Evolutionary conservation across 2,329 filamentous ascomycete genomes (phyloP), one percentile per base, ranked within the genome.

Genomic region (Periglandula ipomoeae): DNA sequence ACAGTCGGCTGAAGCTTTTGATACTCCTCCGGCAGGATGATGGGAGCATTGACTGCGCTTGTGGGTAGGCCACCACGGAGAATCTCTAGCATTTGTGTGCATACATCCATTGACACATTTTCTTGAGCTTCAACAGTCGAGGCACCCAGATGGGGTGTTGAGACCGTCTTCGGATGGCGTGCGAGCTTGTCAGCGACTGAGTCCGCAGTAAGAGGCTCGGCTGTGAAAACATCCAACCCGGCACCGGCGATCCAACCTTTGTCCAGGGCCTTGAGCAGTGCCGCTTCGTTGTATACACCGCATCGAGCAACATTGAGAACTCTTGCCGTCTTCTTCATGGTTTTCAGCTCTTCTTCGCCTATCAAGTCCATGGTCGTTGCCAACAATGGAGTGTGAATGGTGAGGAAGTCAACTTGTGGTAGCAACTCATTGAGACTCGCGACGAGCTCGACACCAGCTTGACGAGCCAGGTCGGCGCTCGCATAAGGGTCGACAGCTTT

Each of bases 111-210:
- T 1, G 84, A 87, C 3, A 90, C 87, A 52, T 89, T 90, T 59
- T 91, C 86, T 63, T 93, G 87, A 0, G 87, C 87, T 71, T 93
- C 87, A 30, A 85, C 76, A 0, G 87, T 93, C 0, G 82, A 87
- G 0, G 87, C 87, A 7, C 87, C 87, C 0, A 93, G 72, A 62
- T 93, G 87, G 1, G 87, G 87, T 7, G 87, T 91, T 1, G 82
- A 82, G 2, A 91, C 81, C 0, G 89, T 85, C 55, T 79, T 83
- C 1, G 82, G 77, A 56, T 91, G 87, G 9, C 71, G 72, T 49
- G 85, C 78, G 8, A 93, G 70, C 40, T 72, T 73, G 10, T 74
- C 74, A 2, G 86, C 84, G 4, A 76, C 70, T 2, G 82, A 82
- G 30, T 62, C 66, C 3, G 63, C 55, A 1, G 53, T 60, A 0